Conservation (phyloP, 192 early-diverging fungal genomes). For the Thamnidium elegans region DNA sequence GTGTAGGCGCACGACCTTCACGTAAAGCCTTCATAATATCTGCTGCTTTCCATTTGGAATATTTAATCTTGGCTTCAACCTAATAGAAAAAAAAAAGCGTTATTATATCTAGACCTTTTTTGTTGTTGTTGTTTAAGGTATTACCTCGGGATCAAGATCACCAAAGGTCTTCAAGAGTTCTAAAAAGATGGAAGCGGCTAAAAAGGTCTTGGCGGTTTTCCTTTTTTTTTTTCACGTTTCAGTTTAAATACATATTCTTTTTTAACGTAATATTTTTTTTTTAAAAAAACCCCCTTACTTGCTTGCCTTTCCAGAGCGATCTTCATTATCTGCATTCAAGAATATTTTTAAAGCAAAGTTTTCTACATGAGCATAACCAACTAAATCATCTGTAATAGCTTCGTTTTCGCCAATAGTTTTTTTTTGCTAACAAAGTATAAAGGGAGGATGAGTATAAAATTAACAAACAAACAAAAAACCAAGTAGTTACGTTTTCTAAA, state of each 20-base stretch:
- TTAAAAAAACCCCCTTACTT: slow-evolving; percentile 65
- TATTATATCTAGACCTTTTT: neutral
- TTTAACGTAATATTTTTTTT: neutral
- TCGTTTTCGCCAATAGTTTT: slow-evolving; percentile 56
- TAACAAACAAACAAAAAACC: neutral
- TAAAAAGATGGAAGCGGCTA: slow-evolving; percentile 86
- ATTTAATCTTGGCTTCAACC: slow-evolving; percentile 86
- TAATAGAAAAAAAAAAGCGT: slow-evolving; percentile 14
- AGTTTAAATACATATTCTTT: neutral
- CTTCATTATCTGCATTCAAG: slow-evolving; percentile 87
- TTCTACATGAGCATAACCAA: slow-evolving; percentile 80
- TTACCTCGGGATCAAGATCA: slow-evolving; percentile 60
- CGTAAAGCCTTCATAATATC: slow-evolving; percentile 90
- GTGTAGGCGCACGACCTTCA: slow-evolving; percentile 72
- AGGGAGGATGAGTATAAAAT: neutral
- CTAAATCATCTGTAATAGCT: slow-evolving; percentile 70
- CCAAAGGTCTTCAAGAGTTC: slow-evolving; percentile 87
- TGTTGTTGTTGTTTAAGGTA: neutral
- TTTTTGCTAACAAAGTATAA: slow-evolving; percentile 58
- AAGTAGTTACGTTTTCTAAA: slow-evolving; percentile 66
- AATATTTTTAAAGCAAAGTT: slow-evolving; percentile 91
- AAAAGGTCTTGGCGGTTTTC: slow-evolving; percentile 85
- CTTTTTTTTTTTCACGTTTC: slow-evolving; percentile 33
- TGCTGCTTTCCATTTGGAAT: slow-evolving; percentile 93
- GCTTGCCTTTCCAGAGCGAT: slow-evolving; percentile 70